A percentile compares a stretch with the other conserved stretches of the same genome.
Conservation (phyloP, 2,329 filamentous ascomycete genomes). For the Dryadomyces quercus-mongolicae region DNA sequence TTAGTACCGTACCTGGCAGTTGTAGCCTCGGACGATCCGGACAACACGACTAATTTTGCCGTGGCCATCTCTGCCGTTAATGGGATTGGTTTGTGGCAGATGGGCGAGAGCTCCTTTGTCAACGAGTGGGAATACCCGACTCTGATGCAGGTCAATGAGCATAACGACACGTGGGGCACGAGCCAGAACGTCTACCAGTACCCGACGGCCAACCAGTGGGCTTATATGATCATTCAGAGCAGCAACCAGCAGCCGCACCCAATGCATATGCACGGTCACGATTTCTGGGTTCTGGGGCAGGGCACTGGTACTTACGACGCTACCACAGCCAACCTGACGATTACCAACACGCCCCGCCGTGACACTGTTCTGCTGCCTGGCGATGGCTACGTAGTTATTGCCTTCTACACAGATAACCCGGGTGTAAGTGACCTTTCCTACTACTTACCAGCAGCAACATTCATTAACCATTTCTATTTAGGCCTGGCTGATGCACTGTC, state of each 20-base stretch:
- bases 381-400: constrained; percentile 30
- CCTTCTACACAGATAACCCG: constrained; percentile 34
- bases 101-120: constrained; percentile 13
- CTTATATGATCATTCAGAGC: constrained; percentile 9
- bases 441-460: neutral
- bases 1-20: constrained; percentile 16
- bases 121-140: constrained; percentile 14
- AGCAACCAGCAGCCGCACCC: constrained; percentile 18
- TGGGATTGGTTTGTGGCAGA: constrained; percentile 14
- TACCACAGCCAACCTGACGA: constrained; percentile 14
- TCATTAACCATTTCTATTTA: neutral
- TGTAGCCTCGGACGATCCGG: constrained; percentile 6
- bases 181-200: constrained; percentile 8
- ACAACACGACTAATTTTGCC: constrained; percentile 4
- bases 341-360: constrained; percentile 26
- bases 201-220: constrained; percentile 8
- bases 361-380: constrained; percentile 29
- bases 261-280: constrained; percentile 32
- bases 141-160: constrained; percentile 7
- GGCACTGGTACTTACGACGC: constrained; percentile 7
- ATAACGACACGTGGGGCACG: constrained; percentile 8
- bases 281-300: constrained; percentile 25
- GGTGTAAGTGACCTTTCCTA: constrained; percentile 16
- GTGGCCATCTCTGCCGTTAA: constrained; percentile 2
- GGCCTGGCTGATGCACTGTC: constrained; percentile 39